Conservation (phyloP, 345 rosid genomes). For the Citrus unshiu region DNA sequence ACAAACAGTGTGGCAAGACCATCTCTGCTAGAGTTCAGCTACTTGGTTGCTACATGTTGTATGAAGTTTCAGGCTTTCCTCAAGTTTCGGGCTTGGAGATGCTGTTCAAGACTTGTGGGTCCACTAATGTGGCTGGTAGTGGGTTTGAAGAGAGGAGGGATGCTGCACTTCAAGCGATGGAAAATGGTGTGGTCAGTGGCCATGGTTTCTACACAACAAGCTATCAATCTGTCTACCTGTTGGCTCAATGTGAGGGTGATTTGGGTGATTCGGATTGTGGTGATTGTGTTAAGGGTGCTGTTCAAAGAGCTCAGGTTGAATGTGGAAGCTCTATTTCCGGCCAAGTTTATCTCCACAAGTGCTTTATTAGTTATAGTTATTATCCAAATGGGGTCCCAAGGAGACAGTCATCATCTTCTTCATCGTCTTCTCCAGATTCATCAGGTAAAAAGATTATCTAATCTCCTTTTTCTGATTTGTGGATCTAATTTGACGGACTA, state of each 20-base stretch:
- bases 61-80: slow-evolving; percentile 76
- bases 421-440: slow-evolving; percentile 38
- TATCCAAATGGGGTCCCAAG: slow-evolving; percentile 82
- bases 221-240: slow-evolving; percentile 59
- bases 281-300: slow-evolving; percentile 69
- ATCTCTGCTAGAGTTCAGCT: slow-evolving; percentile 86
- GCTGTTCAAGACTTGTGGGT: slow-evolving; percentile 85
- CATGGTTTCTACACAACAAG: slow-evolving; percentile 74
- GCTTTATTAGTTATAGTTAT: slow-evolving; percentile 76
- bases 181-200: slow-evolving; percentile 63
- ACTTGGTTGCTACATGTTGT: slow-evolving; percentile 79
- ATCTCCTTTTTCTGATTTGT: background rate
- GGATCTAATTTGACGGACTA: background rate
- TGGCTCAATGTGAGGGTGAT: slow-evolving; percentile 97
- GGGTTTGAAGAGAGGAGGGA: slow-evolving; percentile 89
- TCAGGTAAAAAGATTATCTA: slow-evolving; percentile 31
- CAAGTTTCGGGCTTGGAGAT: slow-evolving; percentile 89
- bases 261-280: slow-evolving; percentile 94
- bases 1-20: slow-evolving; percentile 72
- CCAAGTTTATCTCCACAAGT: slow-evolving; percentile 84
- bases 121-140: slow-evolving; percentile 53
- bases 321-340: slow-evolving; percentile 83
- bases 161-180: slow-evolving; percentile 62
- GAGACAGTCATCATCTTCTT: slow-evolving; percentile 45
- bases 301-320: slow-evolving; percentile 84